Percentiles rank a stretch among this genome's conserved stretches.
Evolutionary conservation across 129 eudicot genomes (phyloP).

Genomic region (Daucus carota): DH1_v3.0 NC_030383.2:64038501-64039000

Average conservation of each 20-base stretch:
- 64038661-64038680: background rate
- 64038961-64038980: background rate
- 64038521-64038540: no score
- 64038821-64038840: background rate
- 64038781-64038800: background rate
- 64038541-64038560: no score
- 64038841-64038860: background rate
- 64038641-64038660: background rate
- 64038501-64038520: no score
- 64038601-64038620: background rate
- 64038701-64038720: background rate
- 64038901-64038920: background rate
- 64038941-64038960: background rate
- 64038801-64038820: background rate
- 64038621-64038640: no score
- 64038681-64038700: background rate
- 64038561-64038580: background rate
- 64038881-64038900: background rate
- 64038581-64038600: background rate
- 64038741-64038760: background rate
- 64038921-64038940: background rate
- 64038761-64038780: background rate
- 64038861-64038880: no score
- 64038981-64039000: background rate
- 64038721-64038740: background rate